Base-by-base conservation (phyloP, 1,139 yeast species). In the Diutina siamensis region DNA sequence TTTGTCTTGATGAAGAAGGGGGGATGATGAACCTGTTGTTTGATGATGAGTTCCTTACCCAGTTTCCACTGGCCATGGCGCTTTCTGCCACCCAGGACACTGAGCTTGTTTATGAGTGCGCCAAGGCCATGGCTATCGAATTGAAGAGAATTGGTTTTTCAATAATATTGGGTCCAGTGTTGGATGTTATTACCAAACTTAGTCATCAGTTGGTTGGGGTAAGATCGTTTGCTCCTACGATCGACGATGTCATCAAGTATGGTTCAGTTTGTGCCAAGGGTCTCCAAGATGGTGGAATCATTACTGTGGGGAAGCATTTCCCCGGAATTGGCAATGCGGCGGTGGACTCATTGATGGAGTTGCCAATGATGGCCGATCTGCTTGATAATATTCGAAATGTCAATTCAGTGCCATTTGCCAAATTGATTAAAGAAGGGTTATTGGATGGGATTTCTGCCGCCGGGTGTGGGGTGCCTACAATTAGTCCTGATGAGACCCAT, bases 391-490 rank as follows among this genome's bases (percentile, higher is more conserved):
- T 79, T 36, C 72, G 72, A 47, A 67, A 68, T 40, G 70, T 71
- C 52, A 74, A 76, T 51, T 61, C 72, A 46, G 63, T 72, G 15
- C 83, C 85, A 2, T 79, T 78, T 53, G 71, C 71, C 13, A 64
- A 66, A 46, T 62, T 78, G 44, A 72, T 76, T 40, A 67, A 72
- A 44, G 71, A 65, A 40, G 67, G 66, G n/a, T 49, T 68, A 7
- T 59, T 79, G 38, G 83, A 79, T 56, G 78, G 83, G 0, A 61
- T 78, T 25, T 67, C 74, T 61, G 82, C 76, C 3, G 80, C 83
- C n/a, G 83, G 83, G 3, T 78, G 83, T 51, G 83, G 82, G 3
- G 73, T 78, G n/a, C 85, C 85, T 1, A 73, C 76, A 45, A 71
- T 79, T 17, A 68, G 78, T 27, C 78, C 78, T 17, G 78, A 75